Conservation (phyloP, 2,329 filamentous ascomycete genomes). For the Penicillium decumbens region DNA sequence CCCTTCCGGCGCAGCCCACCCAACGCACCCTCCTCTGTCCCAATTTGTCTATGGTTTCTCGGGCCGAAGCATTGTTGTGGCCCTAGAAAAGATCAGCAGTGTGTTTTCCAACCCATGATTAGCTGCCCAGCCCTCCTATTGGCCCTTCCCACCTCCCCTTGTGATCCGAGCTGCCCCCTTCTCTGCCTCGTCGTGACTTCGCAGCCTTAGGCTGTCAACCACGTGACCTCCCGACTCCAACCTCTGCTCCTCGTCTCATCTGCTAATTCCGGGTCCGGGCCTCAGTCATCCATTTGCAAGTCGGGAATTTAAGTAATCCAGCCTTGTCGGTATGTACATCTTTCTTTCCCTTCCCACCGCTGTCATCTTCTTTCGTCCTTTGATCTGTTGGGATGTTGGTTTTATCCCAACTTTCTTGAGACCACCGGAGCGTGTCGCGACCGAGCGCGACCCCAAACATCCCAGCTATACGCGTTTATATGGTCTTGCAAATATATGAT, state of each 20-base stretch:
- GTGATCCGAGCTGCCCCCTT: background rate
- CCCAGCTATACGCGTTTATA: conserved; percentile 18
- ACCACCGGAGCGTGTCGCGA: conserved; percentile 20
- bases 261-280: conserved; percentile 36
- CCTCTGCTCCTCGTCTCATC: conserved; percentile 27
- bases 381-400: background rate
- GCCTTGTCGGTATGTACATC: conserved; percentile 41
- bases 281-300: conserved; percentile 36
- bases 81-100: conserved; percentile 9
- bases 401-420: conserved; percentile 3
- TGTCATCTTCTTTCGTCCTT: background rate
- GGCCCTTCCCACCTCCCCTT: background rate
- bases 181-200: conserved; percentile 1
- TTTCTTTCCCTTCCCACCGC: conserved; percentile 11
- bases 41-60: conserved; percentile 11
- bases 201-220: conserved; percentile 20
- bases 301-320: conserved; percentile 39
- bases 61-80: conserved; percentile 10
- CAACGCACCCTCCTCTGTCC: conserved; percentile 11
- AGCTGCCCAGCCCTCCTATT: background rate
- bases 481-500: conserved; percentile 3
- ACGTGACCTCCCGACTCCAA: conserved; percentile 28
- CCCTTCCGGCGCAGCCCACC: conserved; percentile 9
- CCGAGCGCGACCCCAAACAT: conserved; percentile 22
- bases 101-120: conserved; percentile 1